These are phyloP conservation scores for Saccharomyces pastorianus DNA, from an alignment of 1,139 yeast species.

Conservation along the genomic window DNA sequence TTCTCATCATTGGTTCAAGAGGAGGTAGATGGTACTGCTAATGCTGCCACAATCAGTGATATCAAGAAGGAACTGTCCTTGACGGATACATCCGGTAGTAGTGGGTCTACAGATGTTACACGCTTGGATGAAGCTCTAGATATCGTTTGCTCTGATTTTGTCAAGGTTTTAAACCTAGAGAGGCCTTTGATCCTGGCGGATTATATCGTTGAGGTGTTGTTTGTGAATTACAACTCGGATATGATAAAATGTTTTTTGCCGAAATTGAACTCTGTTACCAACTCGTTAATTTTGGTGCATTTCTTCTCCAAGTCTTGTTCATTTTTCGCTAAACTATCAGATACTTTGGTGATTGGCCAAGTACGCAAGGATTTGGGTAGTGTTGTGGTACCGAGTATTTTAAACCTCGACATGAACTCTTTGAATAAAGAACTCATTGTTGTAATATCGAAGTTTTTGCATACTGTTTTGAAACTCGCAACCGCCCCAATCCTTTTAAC, in stretches of 20 bases:
- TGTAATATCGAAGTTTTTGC: slow-evolving; percentile 25
- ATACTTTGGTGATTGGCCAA: slow-evolving; percentile 27
- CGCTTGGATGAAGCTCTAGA: slow-evolving; percentile 12
- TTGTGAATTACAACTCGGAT: slow-evolving; percentile 26
- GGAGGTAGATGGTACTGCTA: slow-evolving; percentile 15
- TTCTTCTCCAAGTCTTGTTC: slow-evolving; percentile 25
- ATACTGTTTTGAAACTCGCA: slow-evolving; percentile 16
- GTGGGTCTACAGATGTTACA: slow-evolving; percentile 2
- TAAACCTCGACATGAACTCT: slow-evolving; percentile 11
- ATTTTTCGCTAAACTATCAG: slow-evolving; percentile 21
- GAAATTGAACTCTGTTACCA: slow-evolving; percentile 15
- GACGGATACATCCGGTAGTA: neutral
- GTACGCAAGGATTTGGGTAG: slow-evolving; percentile 20
- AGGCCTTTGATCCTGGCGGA: slow-evolving; percentile 25
- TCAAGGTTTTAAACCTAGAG: slow-evolving; percentile 18
- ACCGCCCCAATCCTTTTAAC: slow-evolving; percentile 13
- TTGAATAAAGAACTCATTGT: slow-evolving; percentile 18
- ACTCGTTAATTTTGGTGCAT: slow-evolving; percentile 18
- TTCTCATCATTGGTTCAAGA: slow-evolving; percentile 15
- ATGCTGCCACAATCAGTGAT: neutral
- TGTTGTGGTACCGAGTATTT: slow-evolving; percentile 21
- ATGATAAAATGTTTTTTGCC: slow-evolving; percentile 23
- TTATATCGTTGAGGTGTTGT: slow-evolving; percentile 26
- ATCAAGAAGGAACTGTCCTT: neutral
- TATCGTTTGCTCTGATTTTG: slow-evolving; percentile 16